Conservation (phyloP, 495 filamentous ascomycete genomes). For the Extremus antarcticus region DNA sequence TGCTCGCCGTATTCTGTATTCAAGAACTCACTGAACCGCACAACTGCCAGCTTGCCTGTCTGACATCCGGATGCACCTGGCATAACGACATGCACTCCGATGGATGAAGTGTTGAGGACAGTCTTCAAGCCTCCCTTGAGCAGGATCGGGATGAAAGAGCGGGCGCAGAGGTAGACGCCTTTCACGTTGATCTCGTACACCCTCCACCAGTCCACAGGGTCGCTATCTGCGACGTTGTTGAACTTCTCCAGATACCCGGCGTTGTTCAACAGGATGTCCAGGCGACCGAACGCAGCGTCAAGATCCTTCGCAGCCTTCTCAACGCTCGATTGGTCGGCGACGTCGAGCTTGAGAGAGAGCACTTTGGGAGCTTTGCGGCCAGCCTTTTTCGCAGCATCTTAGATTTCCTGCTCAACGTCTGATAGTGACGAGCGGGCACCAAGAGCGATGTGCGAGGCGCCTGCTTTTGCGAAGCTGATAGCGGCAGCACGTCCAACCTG, state of each 20-base stretch:
- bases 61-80: constrained; percentile 33
- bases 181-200: constrained; percentile 38
- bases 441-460: constrained; percentile 19
- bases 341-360: constrained; percentile 34
- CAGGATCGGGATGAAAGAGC: constrained; percentile 37
- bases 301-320: constrained; percentile 25
- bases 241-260: constrained; percentile 35
- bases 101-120: constrained; percentile 37
- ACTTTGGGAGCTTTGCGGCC: constrained; percentile 32
- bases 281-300: constrained; percentile 24
- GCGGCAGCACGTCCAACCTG: constrained; percentile 20
- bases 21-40: constrained; percentile 37
- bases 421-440: constrained; percentile 36
- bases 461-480: constrained; percentile 22
- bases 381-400: constrained; percentile 28
- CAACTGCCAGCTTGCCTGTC: constrained; percentile 32
- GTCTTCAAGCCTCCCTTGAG: constrained; percentile 31
- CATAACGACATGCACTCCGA: constrained; percentile 31
- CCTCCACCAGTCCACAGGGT: constrained; percentile 38
- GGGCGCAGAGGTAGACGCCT: constrained; percentile 36
- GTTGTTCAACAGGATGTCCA: constrained; percentile 49
- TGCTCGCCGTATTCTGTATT: constrained; percentile 32
- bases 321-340: constrained; percentile 31
- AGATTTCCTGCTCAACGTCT: constrained; percentile 29
- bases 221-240: constrained; percentile 31